phyloP scores from a whole-genome alignment of 2,329 filamentous ascomycete genomes.

The Xylariaceae sp. region DNA sequence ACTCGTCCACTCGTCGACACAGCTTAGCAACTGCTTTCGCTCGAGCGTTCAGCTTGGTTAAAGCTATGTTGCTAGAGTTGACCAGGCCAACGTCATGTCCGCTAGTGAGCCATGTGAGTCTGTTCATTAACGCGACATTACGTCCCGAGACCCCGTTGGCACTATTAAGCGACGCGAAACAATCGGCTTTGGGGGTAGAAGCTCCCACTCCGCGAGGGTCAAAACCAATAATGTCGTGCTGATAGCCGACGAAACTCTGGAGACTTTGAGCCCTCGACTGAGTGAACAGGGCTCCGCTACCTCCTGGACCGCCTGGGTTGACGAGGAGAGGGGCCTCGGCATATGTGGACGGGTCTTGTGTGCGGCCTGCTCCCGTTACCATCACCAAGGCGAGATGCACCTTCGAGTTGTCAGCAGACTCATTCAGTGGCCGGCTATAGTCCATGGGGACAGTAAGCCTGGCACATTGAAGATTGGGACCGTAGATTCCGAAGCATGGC shows the following conservation, averaged over 20 bases:
- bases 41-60: constrained; percentile 39
- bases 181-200: constrained; percentile 49
- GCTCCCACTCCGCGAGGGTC: constrained; percentile 54
- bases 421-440: constrained; percentile 50
- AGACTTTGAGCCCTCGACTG: constrained; percentile 39
- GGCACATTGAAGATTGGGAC: constrained; percentile 47
- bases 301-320: constrained; percentile 57
- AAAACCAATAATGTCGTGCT: constrained; percentile 55
- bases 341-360: constrained; percentile 39
- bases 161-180: constrained; percentile 42
- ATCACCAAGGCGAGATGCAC: constrained; percentile 49
- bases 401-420: constrained; percentile 41
- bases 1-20: constrained; percentile 41
- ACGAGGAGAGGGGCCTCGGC: constrained; percentile 50
- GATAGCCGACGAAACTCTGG: constrained; percentile 47
- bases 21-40: constrained; percentile 42
- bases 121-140: constrained; percentile 41
- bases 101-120: constrained; percentile 43
- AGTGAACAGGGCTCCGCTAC: constrained; percentile 46
- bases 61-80: constrained; percentile 45
- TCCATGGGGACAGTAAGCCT: constrained; percentile 56
- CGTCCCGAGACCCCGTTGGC: constrained; percentile 34
- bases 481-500: constrained; percentile 46
- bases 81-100: constrained; percentile 44
- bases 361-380: constrained; percentile 42